These are phyloP conservation scores for Colletotrichum sp. DNA, from an alignment of 2,329 filamentous ascomycete species.

Conservation along the genomic window DNA sequence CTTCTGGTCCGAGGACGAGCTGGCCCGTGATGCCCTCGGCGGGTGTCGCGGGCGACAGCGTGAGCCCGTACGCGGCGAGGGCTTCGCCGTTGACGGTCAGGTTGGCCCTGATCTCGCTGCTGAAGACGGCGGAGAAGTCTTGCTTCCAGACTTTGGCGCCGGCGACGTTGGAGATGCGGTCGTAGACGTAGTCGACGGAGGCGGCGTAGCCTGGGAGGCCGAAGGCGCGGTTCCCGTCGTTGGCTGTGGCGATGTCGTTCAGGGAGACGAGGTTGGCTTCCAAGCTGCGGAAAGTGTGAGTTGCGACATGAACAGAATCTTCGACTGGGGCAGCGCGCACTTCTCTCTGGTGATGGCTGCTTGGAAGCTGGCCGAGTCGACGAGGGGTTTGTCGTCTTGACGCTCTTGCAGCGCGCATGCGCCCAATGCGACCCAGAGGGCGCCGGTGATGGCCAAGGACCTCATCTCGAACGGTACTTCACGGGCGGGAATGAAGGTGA, in stretches of 20 bases:
- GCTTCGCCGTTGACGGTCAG: slow-evolving; percentile 27
- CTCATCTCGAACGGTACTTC: neutral
- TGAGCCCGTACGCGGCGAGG: slow-evolving; percentile 30
- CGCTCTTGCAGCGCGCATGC: neutral
- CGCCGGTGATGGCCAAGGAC: neutral
- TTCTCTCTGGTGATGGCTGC: neutral
- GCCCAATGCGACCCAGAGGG: neutral
- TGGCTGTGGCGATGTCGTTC: slow-evolving; percentile 33
- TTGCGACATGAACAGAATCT: neutral
- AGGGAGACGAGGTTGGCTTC: slow-evolving; percentile 28
- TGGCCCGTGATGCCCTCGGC: slow-evolving; percentile 30
- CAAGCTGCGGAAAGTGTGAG: slow-evolving; percentile 26
- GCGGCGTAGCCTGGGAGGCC: slow-evolving; percentile 37
- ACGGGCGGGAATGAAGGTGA: neutral
- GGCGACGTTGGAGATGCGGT: slow-evolving; percentile 29
- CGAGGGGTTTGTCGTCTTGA: neutral
- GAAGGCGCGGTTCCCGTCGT: slow-evolving; percentile 35
- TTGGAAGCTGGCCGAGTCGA: slow-evolving; percentile 5
- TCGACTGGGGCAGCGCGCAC: neutral
- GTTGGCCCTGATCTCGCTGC: slow-evolving; percentile 17
- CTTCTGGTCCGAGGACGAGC: slow-evolving; percentile 31
- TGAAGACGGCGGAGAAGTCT: slow-evolving; percentile 32
- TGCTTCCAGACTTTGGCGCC: slow-evolving; percentile 33
- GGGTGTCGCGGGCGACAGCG: slow-evolving; percentile 34
- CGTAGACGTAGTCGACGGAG: slow-evolving; percentile 34